These are phyloP conservation scores for Vanderwaltozyma polyspora DNA, from an alignment of 805 yeast genomes.

Conservation along the genomic window DNA sequence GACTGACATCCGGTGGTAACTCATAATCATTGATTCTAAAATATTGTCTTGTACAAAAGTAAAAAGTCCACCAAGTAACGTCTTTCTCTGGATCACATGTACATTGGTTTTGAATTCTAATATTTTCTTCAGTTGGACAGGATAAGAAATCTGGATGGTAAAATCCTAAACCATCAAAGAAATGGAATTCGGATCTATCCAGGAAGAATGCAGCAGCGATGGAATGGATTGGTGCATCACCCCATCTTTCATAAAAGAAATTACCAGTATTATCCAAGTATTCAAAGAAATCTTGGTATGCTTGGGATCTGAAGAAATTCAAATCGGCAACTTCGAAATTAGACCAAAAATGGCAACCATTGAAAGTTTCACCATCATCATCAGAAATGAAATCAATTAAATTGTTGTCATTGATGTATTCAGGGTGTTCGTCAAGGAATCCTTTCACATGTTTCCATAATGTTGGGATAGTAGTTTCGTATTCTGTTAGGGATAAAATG, in stretches of 20 bases:
- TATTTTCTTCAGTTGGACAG: slow-evolving; percentile 45
- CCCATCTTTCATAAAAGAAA: slow-evolving; percentile 83
- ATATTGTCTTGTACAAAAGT: slow-evolving; percentile 56
- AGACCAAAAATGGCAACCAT: slow-evolving; percentile 75
- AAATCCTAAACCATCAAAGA: slow-evolving; percentile 68
- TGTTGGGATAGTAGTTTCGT: slow-evolving; percentile 47
- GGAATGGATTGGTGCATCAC: slow-evolving; percentile 84
- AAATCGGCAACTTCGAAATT: slow-evolving; percentile 67
- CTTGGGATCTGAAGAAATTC: slow-evolving; percentile 49
- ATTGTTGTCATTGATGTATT: slow-evolving; percentile 35
- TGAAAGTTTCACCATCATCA: slow-evolving; percentile 55
- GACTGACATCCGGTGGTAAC: slow-evolving; percentile 7
- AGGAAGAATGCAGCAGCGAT: slow-evolving; percentile 57
- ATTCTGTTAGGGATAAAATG: slow-evolving; percentile 55
- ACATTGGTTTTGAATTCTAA: slow-evolving; percentile 51
- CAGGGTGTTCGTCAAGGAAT: slow-evolving; percentile 34
- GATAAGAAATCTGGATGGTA: slow-evolving; percentile 56
- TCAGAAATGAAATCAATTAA: slow-evolving; percentile 50
- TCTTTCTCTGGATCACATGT: slow-evolving; percentile 47
- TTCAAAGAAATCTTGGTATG: slow-evolving; percentile 50
- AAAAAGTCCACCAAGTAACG: slow-evolving; percentile 60
- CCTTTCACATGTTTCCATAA: slow-evolving; percentile 51
- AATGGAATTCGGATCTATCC: slow-evolving; percentile 48
- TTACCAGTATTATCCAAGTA: slow-evolving; percentile 60
- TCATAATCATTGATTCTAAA: slow-evolving; percentile 27